Evolutionary conservation across 805 yeast genomes (phyloP), one percentile per base, ranked within the genome.

Genomic region (Diddensiella santjacobensis): DNA sequence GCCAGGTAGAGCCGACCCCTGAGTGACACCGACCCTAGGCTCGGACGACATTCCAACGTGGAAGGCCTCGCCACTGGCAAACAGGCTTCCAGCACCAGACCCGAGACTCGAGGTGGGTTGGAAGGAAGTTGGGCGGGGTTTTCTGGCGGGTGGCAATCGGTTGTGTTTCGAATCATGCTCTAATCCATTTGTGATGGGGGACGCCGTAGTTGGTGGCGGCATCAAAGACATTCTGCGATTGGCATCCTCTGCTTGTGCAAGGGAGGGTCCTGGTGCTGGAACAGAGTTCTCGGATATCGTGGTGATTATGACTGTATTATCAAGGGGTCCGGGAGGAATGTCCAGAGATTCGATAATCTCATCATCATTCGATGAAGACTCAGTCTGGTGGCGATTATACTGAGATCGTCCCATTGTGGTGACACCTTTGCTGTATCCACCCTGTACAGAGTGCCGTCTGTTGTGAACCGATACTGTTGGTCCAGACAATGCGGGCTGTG

Each of bases 91-190:
- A n/a, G n/a, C n/a, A 8, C 31, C 31, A 26, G 31, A 26, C 11
- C 31, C 31, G 31, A 26, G 31, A 38, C 19, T 33, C 6, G 33
- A 22, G 13, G 41, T 44, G 22, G 68, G 67, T 60, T 67, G 71
- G 60, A 58, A 67, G 6, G 69, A 65, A 22, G 67, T 62, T 6
- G 71, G 71, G 17, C 71, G 58, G 4, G 69, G 71, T 52, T 63
- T 67, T 36, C 62, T 42, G 4, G 51, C 50, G 3, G 60, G 51
- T 15, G 51, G 61, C 48, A 46, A 50, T 35, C 56, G 35, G 29
- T 42, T 41, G 30, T 40, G 29, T 22, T 36, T 37, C 33, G 45
- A 24, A 40, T 22, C 18, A 8, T 42, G 45, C 13, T 42, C 22
- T 18, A 31, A 19, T 10, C 29, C 24, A 13, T 18, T 37, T 3